These are phyloP conservation scores for Pyricularia sp. DNA, from an alignment of 2,329 filamentous ascomycete genomes.

Conservation along the genomic window DNA sequence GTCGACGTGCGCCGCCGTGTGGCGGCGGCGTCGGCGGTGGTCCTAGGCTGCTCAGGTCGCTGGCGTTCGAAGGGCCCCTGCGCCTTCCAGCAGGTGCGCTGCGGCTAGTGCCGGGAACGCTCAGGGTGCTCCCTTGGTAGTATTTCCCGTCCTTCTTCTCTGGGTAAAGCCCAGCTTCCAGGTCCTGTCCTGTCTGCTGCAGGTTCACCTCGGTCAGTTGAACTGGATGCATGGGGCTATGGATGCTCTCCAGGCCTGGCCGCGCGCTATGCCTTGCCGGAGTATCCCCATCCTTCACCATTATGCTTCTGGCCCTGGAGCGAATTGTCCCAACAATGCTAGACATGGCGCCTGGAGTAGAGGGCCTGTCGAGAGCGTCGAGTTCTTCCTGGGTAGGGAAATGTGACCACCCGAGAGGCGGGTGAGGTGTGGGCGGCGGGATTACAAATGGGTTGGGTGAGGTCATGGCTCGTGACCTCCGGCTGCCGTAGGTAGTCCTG, in stretches of 20 bases:
- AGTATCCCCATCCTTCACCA: constrained; percentile 11
- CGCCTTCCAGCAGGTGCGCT: constrained; percentile 16
- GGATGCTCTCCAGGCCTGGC: constrained; percentile 19
- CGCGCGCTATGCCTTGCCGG: constrained; percentile 23
- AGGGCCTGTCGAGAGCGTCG: constrained; percentile 36
- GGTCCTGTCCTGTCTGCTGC: constrained; percentile 24
- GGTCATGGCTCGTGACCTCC: constrained; percentile 21
- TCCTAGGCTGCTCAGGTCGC: constrained; percentile 23
- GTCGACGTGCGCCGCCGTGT: constrained; percentile 48
- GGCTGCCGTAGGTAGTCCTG: constrained; percentile 36
- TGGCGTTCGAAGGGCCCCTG: constrained; percentile 23
- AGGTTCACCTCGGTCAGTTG: constrained; percentile 49
- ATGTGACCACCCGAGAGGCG: constrained; percentile 75
- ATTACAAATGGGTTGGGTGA: constrained; percentile 16
- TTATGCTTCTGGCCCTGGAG: constrained; percentile 26
- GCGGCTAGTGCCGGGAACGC: constrained; percentile 21
- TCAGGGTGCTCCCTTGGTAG: constrained; percentile 35
- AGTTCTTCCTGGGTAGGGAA: constrained; percentile 59
- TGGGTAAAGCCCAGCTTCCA: constrained; percentile 20
- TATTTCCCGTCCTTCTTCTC: constrained; percentile 34
- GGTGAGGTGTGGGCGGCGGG: constrained; percentile 37
- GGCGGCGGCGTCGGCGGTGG: constrained; percentile 48
- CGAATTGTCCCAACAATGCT: constrained; percentile 46
- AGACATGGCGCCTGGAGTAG: constrained; percentile 34
- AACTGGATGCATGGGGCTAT: constrained; percentile 47